phyloP scores from a whole-genome alignment of 169 alveolate genomes.

The Plasmodium gonderi region DNA sequence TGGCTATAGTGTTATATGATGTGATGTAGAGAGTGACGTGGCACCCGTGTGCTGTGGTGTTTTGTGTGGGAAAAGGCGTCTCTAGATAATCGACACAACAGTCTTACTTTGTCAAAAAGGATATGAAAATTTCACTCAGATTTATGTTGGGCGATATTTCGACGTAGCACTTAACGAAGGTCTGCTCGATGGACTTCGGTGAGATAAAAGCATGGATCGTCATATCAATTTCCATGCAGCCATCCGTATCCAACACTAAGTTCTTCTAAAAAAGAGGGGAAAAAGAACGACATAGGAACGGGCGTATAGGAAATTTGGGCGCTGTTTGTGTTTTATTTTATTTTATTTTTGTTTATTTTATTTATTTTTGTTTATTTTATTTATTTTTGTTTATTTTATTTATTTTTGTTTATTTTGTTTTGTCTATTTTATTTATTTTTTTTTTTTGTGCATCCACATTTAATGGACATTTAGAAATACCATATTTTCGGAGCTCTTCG shows the following conservation, averaged over 20 bases:
- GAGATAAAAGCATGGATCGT: conserved; percentile 34
- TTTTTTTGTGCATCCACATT: background rate
- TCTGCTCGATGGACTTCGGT: conserved; percentile 10
- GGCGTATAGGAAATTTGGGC: background rate
- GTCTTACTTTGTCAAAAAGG: conserved; percentile 61
- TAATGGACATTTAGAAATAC: conserved; percentile 8
- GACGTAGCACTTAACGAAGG: conserved; percentile 38
- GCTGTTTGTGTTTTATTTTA: too few species aligned
- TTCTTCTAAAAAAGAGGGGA: conserved; percentile 5
- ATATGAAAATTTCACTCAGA: conserved; percentile 13
- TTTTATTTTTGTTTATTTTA: too few species aligned
- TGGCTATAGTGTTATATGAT: background rate
- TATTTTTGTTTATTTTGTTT: too few species aligned
- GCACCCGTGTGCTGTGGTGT: background rate
- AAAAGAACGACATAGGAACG: background rate
- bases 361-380: too few species aligned
- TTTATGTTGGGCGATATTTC: conserved; percentile 52
- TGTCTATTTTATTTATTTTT: background rate
- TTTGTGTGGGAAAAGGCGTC: background rate
- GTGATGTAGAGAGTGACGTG: background rate
- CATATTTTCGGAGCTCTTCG: conserved; percentile 6
- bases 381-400: too few species aligned
- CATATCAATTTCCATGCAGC: conserved; percentile 49
- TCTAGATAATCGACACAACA: background rate
- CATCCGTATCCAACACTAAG: conserved; percentile 9